Percentiles rank a stretch among this genome's conserved stretches.
Conservation (phyloP, 306 rosid species). For the Luffa aegyptiaca region DNA sequence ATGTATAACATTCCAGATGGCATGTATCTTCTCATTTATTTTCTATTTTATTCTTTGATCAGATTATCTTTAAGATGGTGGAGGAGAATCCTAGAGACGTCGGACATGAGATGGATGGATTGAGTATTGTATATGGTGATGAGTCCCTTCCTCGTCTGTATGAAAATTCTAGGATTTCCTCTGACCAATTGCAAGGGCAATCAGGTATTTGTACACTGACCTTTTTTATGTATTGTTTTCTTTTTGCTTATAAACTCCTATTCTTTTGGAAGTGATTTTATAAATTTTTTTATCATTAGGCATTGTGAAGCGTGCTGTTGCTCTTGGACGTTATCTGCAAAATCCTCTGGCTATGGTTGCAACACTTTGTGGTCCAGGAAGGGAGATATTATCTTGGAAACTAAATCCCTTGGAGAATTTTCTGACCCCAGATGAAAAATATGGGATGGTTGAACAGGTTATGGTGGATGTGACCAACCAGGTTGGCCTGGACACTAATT, state of each 20-base stretch:
- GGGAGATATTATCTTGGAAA: constrained; percentile 91
- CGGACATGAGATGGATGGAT: constrained; percentile 97
- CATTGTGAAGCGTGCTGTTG: constrained; percentile 92
- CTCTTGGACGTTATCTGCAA: constrained; percentile 94
- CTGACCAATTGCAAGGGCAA: constrained; percentile 89
- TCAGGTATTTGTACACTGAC: constrained; percentile 33
- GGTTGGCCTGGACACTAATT: constrained; percentile 84
- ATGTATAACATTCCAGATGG: background rate
- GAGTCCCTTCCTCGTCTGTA: constrained; percentile 88
- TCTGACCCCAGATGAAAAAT: constrained; percentile 81
- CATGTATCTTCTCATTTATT: constrained; percentile 14
- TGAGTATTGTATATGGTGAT: constrained; percentile 92
- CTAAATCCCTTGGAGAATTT: constrained; percentile 62
- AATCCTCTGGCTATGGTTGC: constrained; percentile 95
- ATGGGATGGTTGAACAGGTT: constrained; percentile 80
- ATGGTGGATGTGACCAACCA: constrained; percentile 94
- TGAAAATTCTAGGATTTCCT: constrained; percentile 87
- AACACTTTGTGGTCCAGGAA: constrained; percentile 88
- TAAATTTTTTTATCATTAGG: constrained; percentile 37
- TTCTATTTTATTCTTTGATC: constrained; percentile 18
- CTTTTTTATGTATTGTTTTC: background rate
- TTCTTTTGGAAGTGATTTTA: constrained; percentile 8
- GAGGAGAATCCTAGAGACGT: constrained; percentile 99
- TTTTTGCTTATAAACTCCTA: background rate
- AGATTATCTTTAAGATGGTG: constrained; percentile 96